A percentile compares a stretch with the other conserved stretches of the same genome.
phyloP scores from a whole-genome alignment of 2,329 filamentous ascomycete species.

The Simplicillium aogashimaense region DNA sequence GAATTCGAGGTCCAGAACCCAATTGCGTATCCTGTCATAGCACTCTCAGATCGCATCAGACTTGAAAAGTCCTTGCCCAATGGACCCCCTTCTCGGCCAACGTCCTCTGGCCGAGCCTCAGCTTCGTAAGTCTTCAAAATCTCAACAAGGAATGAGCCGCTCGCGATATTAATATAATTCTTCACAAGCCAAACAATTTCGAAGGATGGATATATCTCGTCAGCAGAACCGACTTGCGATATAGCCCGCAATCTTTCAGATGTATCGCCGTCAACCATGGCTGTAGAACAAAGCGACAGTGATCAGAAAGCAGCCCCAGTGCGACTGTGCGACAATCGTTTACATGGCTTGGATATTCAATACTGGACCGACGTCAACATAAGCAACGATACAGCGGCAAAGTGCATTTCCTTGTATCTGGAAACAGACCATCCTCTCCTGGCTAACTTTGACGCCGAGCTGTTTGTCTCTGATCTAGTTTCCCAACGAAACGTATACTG shows the following conservation, averaged over 20 bases:
- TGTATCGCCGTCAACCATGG: too few relatives aligned
- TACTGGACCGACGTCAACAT: constrained; percentile 22
- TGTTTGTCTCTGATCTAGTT: constrained; percentile 23
- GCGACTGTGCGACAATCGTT: constrained; percentile 16
- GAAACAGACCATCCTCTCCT: constrained; percentile 27
- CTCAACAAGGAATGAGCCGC: too few relatives aligned
- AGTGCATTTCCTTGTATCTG: constrained; percentile 23
- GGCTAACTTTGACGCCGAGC: constrained; percentile 20
- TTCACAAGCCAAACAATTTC: neutral
- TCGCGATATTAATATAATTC: too few relatives aligned
- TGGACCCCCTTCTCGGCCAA: constrained; percentile 1
- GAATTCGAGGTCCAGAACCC: constrained; percentile 16
- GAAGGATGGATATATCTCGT: too few relatives aligned
- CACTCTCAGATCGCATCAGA: constrained; percentile 1
- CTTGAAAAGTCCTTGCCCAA: neutral
- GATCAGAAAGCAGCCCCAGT: neutral
- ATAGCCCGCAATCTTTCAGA: too few relatives aligned
- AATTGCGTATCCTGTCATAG: constrained; percentile 11
- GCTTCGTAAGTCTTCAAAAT: too few relatives aligned
- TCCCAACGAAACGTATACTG: constrained; percentile 14
- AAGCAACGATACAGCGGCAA: constrained; percentile 16
- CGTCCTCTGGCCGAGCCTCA: too few relatives aligned
- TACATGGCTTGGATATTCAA: constrained; percentile 16
- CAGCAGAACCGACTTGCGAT: too few relatives aligned
- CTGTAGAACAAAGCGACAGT: too few relatives aligned